Evolutionary conservation across 805 yeast genomes (phyloP), one percentile per base, ranked within the genome.

Genomic region (Teunomyces atbi): DNA sequence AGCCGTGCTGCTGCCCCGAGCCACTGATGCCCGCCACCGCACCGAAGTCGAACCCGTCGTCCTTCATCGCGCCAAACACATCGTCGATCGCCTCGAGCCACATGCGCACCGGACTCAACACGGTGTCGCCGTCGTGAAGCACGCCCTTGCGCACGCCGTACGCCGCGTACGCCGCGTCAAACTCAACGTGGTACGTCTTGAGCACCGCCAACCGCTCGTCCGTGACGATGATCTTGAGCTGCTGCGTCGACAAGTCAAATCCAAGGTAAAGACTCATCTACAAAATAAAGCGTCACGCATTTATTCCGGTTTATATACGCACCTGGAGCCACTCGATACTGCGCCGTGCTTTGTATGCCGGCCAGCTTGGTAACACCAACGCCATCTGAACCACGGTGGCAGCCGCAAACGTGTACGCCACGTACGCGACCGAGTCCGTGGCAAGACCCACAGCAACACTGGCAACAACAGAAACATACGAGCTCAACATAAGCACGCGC

Each of bases 1-100:
- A 85, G 0, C 96, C 97, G 59, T 90, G 97, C 59, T 90, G 97
- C 66, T 90, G 96, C 46, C 95, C 86, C 0, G 96, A 89, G 0
- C 97, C 97, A 37, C 86, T 77, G 42, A 90, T 76, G 1, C 86
- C 89, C 34, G 56, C 71, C 12, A 90, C 90, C 33, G 65, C 58
- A 1, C 64, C 55, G 54, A 90, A 80, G 6, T 84, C 86, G 55
- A 88, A 81, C 0, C 62, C 56, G 27, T 76, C 78, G 1, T 57
- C 40, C 50, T 69, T 61, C 82, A 84, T 77, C 59, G 69, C 66
- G 10, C 55, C 64, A 47, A 90, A 76, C 3, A 87, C 66, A 46
- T 78, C 59, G 58, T 91, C 92, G 27, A 90, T 55, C 0, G 96
- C 88, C 51, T 86, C 96, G 34, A 90, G 69, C 95, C 96, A 91